phyloP scores from a whole-genome alignment of 2,329 filamentous ascomycete genomes.

The Ceratocystis albifundus region DNA sequence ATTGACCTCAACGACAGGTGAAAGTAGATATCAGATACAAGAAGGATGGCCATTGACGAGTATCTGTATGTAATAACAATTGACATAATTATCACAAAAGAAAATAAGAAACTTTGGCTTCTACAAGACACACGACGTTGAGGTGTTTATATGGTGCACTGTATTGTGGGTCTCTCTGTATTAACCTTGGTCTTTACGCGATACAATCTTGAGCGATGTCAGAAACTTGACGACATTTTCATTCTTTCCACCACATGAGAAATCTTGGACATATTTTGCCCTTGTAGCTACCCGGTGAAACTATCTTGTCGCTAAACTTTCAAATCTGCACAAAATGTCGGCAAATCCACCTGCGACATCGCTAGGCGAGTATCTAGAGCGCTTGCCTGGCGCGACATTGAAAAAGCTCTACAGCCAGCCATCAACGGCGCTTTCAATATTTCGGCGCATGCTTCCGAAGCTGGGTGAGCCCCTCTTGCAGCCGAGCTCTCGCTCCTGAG shows the following conservation, averaged over 20 bases:
- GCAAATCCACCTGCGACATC: slow-evolving; percentile 36
- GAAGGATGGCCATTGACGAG: too few species aligned
- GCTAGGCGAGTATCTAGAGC: slow-evolving; percentile 83
- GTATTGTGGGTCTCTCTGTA: slow-evolving; percentile 7
- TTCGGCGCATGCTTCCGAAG: slow-evolving; percentile 91
- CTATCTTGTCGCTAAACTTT: neutral
- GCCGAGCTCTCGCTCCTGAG: neutral
- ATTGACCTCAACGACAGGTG: too few species aligned
- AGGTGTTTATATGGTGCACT: neutral
- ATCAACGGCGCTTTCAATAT: slow-evolving; percentile 87
- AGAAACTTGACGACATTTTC: neutral
- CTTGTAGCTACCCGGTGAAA: neutral
- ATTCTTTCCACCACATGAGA: too few species aligned
- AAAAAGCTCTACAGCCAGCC: slow-evolving; percentile 89
- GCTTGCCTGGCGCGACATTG: slow-evolving; percentile 79
- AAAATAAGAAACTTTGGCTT: neutral
- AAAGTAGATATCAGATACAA: too few species aligned
- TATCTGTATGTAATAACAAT: too few species aligned
- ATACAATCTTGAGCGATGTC: neutral
- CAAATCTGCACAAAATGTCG: slow-evolving; percentile 33
- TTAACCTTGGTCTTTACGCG: neutral
- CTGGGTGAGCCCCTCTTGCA: slow-evolving; percentile 44
- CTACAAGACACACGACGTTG: neutral
- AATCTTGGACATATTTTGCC: neutral
- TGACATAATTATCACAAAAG: too few species aligned